These are phyloP conservation scores for Hypoxylon intermedium DNA, from an alignment of 495 filamentous ascomycete species.

Conservation along the genomic window DNA sequence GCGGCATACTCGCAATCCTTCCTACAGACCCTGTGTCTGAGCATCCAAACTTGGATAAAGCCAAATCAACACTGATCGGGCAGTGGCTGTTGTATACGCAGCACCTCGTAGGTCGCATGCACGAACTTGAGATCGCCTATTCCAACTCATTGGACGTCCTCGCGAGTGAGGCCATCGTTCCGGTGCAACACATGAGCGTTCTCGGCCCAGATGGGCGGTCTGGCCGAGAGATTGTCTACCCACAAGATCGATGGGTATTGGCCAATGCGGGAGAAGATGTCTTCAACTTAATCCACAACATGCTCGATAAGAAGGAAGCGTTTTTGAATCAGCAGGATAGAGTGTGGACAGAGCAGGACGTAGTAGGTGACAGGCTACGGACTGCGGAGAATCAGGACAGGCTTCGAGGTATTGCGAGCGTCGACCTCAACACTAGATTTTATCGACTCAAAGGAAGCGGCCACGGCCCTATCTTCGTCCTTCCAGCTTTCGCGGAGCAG, in stretches of 20 bases:
- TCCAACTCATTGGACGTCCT: constrained; percentile 56
- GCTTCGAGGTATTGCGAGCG: constrained; percentile 50
- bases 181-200: constrained; percentile 45
- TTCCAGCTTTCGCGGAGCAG: constrained; percentile 56
- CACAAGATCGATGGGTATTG: constrained; percentile 61
- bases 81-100: constrained; percentile 59
- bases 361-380: constrained; percentile 42
- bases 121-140: constrained; percentile 58
- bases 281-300: constrained; percentile 47
- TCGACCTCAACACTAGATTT: constrained; percentile 55
- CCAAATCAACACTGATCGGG: constrained; percentile 54
- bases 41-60: constrained; percentile 39
- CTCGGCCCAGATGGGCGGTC: constrained; percentile 48
- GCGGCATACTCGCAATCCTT: constrained; percentile 57
- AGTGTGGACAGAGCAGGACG: constrained; percentile 33
- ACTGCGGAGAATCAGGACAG: constrained; percentile 29
- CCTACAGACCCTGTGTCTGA: constrained; percentile 46
- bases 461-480: constrained; percentile 53
- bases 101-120: constrained; percentile 54
- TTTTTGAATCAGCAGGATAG: constrained; percentile 38
- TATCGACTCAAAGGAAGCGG: constrained; percentile 54
- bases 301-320: constrained; percentile 56
- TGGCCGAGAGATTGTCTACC: constrained; percentile 52
- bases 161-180: constrained; percentile 56
- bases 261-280: constrained; percentile 59